phyloP scores from a whole-genome alignment of 73 alveolate species.

The Paramecium sonneborni region DNA sequence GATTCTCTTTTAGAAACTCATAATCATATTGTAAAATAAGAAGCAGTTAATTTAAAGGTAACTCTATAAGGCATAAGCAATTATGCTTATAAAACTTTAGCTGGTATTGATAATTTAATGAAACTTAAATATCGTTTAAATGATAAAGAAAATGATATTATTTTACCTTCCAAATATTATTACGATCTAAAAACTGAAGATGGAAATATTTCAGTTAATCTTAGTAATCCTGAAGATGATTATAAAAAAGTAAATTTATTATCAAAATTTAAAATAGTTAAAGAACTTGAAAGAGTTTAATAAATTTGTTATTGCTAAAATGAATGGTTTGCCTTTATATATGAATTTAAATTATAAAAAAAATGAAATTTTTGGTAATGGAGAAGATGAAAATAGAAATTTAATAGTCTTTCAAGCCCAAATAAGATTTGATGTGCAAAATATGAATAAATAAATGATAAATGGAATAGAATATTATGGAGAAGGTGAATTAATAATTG shows the following conservation, averaged over 20 bases:
- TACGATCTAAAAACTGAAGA: background rate
- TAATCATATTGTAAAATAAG: background rate
- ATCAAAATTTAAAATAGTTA: background rate
- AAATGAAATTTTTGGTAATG: background rate
- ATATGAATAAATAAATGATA: background rate
- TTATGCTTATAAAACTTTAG: background rate
- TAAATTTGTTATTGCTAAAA: background rate
- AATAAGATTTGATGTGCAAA: background rate
- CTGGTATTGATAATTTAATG: background rate
- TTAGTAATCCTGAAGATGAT: slow-evolving; percentile 15
- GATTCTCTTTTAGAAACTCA: background rate
- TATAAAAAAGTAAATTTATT: background rate
- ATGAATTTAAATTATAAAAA: background rate
- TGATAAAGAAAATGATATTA: background rate
- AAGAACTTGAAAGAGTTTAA: background rate
- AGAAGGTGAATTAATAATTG: background rate
- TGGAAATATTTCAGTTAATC: background rate
- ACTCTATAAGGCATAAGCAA: background rate
- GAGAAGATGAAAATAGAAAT: background rate
- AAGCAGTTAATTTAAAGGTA: background rate
- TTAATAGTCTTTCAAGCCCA: background rate
- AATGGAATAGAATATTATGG: background rate
- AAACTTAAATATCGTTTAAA: background rate
- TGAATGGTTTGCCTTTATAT: background rate
- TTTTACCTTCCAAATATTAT: background rate